Evolutionary conservation across 225 moss, liverwort and hornwort species (phyloP).

Genomic region (Anthoceros angustus): DNA sequence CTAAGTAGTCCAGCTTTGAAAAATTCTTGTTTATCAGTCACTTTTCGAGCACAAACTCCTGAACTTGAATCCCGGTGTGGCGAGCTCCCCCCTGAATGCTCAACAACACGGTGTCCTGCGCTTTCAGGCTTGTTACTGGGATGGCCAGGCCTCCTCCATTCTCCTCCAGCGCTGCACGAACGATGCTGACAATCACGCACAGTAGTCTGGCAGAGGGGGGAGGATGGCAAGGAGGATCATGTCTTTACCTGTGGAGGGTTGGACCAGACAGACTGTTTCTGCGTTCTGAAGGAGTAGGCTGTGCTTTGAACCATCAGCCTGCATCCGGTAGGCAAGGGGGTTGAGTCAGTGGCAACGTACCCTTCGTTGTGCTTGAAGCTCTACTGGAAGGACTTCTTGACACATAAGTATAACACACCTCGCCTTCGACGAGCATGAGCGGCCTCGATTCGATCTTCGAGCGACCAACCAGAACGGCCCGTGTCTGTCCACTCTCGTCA

Average conservation of each 20-base stretch:
- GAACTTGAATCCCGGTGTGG: slow-evolving; percentile 33
- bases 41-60: slow-evolving; percentile 58
- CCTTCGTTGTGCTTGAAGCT: background rate
- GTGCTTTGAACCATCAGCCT: slow-evolving; percentile 33
- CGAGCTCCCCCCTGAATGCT: slow-evolving; percentile 42
- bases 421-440: slow-evolving; percentile 66
- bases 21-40: slow-evolving; percentile 18
- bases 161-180: background rate
- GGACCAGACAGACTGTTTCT: slow-evolving; percentile 74
- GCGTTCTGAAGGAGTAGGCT: slow-evolving; percentile 83
- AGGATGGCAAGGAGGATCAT: background rate
- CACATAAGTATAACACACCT: slow-evolving; percentile 17
- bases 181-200: slow-evolving; percentile 9
- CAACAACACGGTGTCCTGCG: slow-evolving; percentile 43
- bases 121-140: slow-evolving; percentile 61
- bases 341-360: background rate
- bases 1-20: no score
- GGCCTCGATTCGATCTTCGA: slow-evolving; percentile 89
- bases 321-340: slow-evolving; percentile 6
- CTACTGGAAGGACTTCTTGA: background rate
- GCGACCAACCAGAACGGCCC: slow-evolving; percentile 65
- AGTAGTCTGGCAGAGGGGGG: background rate
- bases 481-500: slow-evolving; percentile 53
- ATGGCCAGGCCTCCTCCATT: slow-evolving; percentile 19
- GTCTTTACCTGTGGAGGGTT: slow-evolving; percentile 27